These are phyloP conservation scores for Endothia cerciana DNA, from an alignment of 2,329 filamentous ascomycete species.

Conservation along the genomic window DNA sequence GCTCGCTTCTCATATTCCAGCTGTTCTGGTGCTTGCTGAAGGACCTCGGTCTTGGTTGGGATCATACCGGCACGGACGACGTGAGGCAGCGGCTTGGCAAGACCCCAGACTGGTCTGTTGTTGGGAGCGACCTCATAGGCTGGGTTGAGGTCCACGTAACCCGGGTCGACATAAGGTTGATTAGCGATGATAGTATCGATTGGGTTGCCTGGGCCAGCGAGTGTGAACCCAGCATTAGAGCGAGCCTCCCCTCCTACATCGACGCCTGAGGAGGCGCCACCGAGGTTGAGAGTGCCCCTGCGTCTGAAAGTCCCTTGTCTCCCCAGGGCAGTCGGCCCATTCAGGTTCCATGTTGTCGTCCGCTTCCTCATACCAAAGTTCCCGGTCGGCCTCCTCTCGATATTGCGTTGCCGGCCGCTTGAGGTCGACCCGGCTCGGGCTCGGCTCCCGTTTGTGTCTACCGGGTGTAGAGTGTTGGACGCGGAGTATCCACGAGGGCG, in stretches of 20 bases:
- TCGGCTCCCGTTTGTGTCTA: slow-evolving; percentile 22
- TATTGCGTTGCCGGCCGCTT: slow-evolving; percentile 21
- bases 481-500: slow-evolving; percentile 22
- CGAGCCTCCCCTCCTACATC: slow-evolving; percentile 14
- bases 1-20: slow-evolving; percentile 21
- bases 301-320: slow-evolving; percentile 21
- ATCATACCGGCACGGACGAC: slow-evolving; percentile 58
- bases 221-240: slow-evolving; percentile 26
- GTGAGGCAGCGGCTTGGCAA: slow-evolving; percentile 57
- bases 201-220: slow-evolving; percentile 26
- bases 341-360: slow-evolving; percentile 28
- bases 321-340: slow-evolving; percentile 24
- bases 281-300: slow-evolving; percentile 18
- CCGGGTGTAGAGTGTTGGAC: slow-evolving; percentile 21
- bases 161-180: slow-evolving; percentile 54
- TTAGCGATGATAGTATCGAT: slow-evolving; percentile 35
- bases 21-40: slow-evolving; percentile 32
- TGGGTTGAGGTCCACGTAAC: slow-evolving; percentile 56
- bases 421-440: slow-evolving; percentile 23
- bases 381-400: slow-evolving; percentile 18
- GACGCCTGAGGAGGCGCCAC: slow-evolving; percentile 19
- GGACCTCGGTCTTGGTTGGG: slow-evolving; percentile 45
- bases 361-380: slow-evolving; percentile 24
- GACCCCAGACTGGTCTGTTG: slow-evolving; percentile 54
- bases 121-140: slow-evolving; percentile 56